Evolutionary conservation across 192 early-diverging fungal species (phyloP).

Genomic region (Coemansia sp.): DNA sequence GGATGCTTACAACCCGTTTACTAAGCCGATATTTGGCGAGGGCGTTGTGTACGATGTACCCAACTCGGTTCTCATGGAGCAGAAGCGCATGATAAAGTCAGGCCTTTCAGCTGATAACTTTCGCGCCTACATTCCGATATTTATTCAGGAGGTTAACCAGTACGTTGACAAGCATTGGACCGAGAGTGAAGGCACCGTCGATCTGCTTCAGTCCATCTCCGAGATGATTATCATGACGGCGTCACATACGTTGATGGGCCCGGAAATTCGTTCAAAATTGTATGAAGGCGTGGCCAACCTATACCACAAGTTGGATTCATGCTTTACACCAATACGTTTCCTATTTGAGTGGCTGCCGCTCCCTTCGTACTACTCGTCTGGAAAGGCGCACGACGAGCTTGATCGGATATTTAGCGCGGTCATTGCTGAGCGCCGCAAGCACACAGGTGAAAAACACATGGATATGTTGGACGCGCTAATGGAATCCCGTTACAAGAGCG

Average conservation of each 20-base stretch:
- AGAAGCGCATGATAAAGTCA: slow-evolving; percentile 98
- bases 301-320: slow-evolving; percentile 93
- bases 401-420: slow-evolving; percentile 77
- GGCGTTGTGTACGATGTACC: slow-evolving; percentile 97
- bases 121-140: slow-evolving; percentile 84
- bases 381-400: slow-evolving; percentile 83
- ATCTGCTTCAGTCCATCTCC: slow-evolving; percentile 80
- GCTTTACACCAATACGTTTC: slow-evolving; percentile 94
- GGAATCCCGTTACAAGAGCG: slow-evolving; percentile 87
- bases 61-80: slow-evolving; percentile 94
- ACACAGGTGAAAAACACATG: slow-evolving; percentile 58
- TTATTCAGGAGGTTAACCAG: slow-evolving; percentile 76
- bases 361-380: slow-evolving; percentile 83
- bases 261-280: slow-evolving; percentile 86
- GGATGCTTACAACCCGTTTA: slow-evolving; percentile 91
- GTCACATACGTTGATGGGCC: slow-evolving; percentile 91
- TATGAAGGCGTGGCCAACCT: slow-evolving; percentile 84
- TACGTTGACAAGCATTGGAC: slow-evolving; percentile 75
- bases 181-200: slow-evolving; percentile 59
- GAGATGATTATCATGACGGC: slow-evolving; percentile 95
- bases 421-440: slow-evolving; percentile 74
- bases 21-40: slow-evolving; percentile 91
- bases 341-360: slow-evolving; percentile 92
- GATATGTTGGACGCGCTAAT: slow-evolving; percentile 87
- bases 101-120: slow-evolving; percentile 87